Base-by-base conservation (phyloP, 305 asterid species). In the Striga hermonthica region DNA sequence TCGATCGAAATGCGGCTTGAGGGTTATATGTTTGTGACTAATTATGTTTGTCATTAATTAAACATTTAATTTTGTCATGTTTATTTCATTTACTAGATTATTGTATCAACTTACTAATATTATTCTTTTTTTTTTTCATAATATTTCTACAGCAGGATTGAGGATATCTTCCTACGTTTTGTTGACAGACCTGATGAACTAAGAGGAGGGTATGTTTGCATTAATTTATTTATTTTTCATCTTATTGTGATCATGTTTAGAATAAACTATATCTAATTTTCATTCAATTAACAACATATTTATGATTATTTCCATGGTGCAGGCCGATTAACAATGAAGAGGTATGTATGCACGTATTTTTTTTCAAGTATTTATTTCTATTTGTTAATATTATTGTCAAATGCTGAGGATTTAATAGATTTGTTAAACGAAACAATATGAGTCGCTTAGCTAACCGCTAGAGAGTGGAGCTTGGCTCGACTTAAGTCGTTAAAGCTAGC, bases 101-200 rank as follows among this genome's bases (percentile, higher is more conserved):
- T 31, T 13, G 9, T 14, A 11, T 37, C 22, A 7, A 16, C 3
- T 31, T 59, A 38, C 39, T 58, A 0, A 9, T 1, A 53, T 6
- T 1, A 53, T 6, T 45, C 39, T 45, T 39, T 15, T 31, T 69
- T 34, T 39, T 60, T 0, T 28, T 22, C 31, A 22, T 22, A 22
- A 22, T 22, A 22, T 35, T 70, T 61, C 8, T 66, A 36, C 12
- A 50, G 40, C 68, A 88, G 89, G 79, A 78, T 84, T 72, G 96
- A 88, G 68, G 89, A 88, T 74, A 70, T 82, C 34, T 76, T 88
- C 62, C 89, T 86, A 35, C 82, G 86, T 4, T 80, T 82, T 60
- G 76, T 88, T 57, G 79, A 82, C 59, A 75, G 81, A 40, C 85
- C 91, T 6, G 88, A 81, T 59, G 96, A 84, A 53, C 64, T 79